These are phyloP conservation scores for Aspergillus eucalypticola DNA, from an alignment of 2,329 filamentous ascomycete genomes.

Conservation along the genomic window DNA sequence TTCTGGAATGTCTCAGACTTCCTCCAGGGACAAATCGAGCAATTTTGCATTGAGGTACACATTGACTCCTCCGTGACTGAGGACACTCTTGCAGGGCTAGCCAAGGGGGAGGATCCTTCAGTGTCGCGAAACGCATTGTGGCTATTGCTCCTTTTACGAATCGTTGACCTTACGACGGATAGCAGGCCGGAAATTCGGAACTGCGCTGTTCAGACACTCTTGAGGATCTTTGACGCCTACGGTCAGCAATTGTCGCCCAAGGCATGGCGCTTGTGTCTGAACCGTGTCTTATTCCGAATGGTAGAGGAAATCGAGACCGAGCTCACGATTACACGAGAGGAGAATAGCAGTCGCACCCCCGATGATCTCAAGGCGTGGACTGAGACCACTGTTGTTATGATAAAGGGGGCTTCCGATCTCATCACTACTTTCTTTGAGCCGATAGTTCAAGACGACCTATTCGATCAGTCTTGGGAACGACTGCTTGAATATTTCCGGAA, in stretches of 20 bases:
- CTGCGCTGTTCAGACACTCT: slow-evolving; percentile 82
- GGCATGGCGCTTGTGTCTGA: slow-evolving; percentile 81
- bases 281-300: slow-evolving; percentile 77
- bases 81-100: slow-evolving; percentile 58
- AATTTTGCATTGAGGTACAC: slow-evolving; percentile 39
- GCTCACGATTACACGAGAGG: slow-evolving; percentile 18
- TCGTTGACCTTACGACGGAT: slow-evolving; percentile 44
- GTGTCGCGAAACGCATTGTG: slow-evolving; percentile 52
- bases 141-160: slow-evolving; percentile 40
- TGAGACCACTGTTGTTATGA: slow-evolving; percentile 72
- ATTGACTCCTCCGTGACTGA: slow-evolving; percentile 54
- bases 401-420: slow-evolving; percentile 71
- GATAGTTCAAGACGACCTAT: slow-evolving; percentile 65
- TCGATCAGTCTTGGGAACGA: slow-evolving; percentile 73
- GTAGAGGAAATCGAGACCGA: slow-evolving; percentile 68
- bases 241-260: slow-evolving; percentile 75
- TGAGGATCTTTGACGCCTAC: slow-evolving; percentile 90
- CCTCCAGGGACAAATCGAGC: slow-evolving; percentile 57
- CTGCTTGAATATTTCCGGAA: slow-evolving; percentile 69
- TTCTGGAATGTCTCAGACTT: slow-evolving; percentile 96
- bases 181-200: slow-evolving; percentile 43
- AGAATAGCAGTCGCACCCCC: slow-evolving; percentile 22
- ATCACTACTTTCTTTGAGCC: slow-evolving; percentile 75
- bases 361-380: slow-evolving; percentile 61
- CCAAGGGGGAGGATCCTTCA: slow-evolving; percentile 59